Evolutionary conservation across 768 basidiomycete genomes (phyloP).

Genomic region (Coprinellus micaceus): DNA sequence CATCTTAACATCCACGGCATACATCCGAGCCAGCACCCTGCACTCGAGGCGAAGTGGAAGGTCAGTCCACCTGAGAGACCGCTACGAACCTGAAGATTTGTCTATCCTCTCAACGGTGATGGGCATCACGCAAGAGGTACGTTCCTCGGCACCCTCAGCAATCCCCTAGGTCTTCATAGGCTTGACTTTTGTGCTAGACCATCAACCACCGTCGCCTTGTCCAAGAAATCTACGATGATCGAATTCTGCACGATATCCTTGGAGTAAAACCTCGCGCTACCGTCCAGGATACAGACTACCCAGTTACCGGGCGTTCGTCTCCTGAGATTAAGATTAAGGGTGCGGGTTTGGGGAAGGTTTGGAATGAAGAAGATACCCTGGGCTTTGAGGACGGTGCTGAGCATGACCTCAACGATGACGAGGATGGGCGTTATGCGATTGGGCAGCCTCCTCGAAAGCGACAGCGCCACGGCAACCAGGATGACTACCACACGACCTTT

Average conservation of each 20-base stretch:
- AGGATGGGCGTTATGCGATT: constrained; percentile 57
- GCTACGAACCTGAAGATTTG: constrained; percentile 56
- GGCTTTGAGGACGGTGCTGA: constrained; percentile 7
- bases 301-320: not conserved
- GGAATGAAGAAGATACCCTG: constrained; percentile 6
- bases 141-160: not conserved
- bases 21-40: constrained; percentile 59
- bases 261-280: constrained; percentile 35
- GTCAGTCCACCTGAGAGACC: constrained; percentile 38
- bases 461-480: constrained; percentile 40
- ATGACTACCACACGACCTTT: constrained; percentile 43
- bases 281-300: constrained; percentile 7
- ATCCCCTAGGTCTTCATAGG: not conserved
- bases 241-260: constrained; percentile 56
- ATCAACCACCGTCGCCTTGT: constrained; percentile 70
- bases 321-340: not conserved
- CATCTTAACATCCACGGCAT: constrained; percentile 75
- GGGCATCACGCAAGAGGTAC: constrained; percentile 80
- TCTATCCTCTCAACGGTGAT: constrained; percentile 79
- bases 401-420: constrained; percentile 18
- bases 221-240: constrained; percentile 61
- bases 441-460: constrained; percentile 46
- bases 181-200: constrained; percentile 40
- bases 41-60: constrained; percentile 51
- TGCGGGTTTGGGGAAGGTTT: not conserved